phyloP scores from a whole-genome alignment of 306 rosid species.

The Cucurbita moschata region DNA sequence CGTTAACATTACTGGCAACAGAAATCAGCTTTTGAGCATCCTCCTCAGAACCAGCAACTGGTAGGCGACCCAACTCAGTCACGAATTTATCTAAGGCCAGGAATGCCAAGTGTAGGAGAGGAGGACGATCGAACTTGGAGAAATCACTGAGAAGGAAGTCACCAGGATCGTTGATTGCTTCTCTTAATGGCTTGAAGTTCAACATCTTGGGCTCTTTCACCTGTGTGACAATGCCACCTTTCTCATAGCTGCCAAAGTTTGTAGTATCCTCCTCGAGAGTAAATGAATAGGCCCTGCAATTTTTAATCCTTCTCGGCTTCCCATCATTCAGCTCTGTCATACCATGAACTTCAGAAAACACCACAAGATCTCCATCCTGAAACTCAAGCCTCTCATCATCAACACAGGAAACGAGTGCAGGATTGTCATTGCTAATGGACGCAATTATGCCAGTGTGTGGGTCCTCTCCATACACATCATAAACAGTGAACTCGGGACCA shows the following conservation, averaged over 20 bases:
- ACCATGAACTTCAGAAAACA: slow-evolving; percentile 83
- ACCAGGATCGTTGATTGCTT: slow-evolving; percentile 60
- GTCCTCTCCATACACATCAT: slow-evolving; percentile 84
- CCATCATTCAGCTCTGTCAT: slow-evolving; percentile 83
- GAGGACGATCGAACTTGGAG: slow-evolving; percentile 73
- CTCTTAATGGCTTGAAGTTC: slow-evolving; percentile 57
- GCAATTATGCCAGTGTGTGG: slow-evolving; percentile 79
- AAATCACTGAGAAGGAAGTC: slow-evolving; percentile 83
- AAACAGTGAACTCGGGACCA: slow-evolving; percentile 83
- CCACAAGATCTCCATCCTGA: slow-evolving; percentile 88
- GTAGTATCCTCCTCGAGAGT: slow-evolving; percentile 74
- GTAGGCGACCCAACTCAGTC: slow-evolving; percentile 48
- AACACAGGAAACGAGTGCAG: slow-evolving; percentile 62
- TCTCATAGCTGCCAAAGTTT: slow-evolving; percentile 48
- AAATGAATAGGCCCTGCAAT: slow-evolving; percentile 63
- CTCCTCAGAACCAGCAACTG: slow-evolving; percentile 67
- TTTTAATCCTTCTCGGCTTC: slow-evolving; percentile 60
- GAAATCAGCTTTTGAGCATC: slow-evolving; percentile 62
- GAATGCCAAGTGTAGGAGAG: slow-evolving; percentile 67
- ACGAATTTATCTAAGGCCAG: slow-evolving; percentile 60
- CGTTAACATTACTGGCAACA: slow-evolving; percentile 38
- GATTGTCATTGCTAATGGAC: slow-evolving; percentile 66
- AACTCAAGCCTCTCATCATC: slow-evolving; percentile 90
- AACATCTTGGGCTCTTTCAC: slow-evolving; percentile 65
- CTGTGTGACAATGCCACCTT: slow-evolving; percentile 83